Evolutionary conservation across 345 rosid species (phyloP), one percentile per base, ranked within the genome.

Genomic region (Hibiscus tridactylites): DNA sequence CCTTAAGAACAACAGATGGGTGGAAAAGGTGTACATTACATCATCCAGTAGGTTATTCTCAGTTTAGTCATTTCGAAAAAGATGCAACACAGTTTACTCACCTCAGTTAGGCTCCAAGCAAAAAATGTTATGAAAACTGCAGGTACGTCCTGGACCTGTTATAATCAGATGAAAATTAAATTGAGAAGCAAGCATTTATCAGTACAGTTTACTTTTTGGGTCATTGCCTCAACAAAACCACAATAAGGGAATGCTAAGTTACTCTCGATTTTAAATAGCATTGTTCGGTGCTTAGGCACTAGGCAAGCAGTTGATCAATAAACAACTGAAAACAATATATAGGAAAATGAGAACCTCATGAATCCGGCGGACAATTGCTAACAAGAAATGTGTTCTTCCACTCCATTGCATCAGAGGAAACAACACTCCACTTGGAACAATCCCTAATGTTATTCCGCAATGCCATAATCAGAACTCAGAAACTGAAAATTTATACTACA

Each of bases 401-500:
- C 80, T 79, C 94, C 96, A 91, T 70, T 91, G 98, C 88, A 90
- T 88, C 68, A 90, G 24, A 31, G 97, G 96, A 52, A 91, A 86
- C 83, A 88, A 56, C 70, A 79, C 80, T 71, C 97, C 96, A 76
- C 88, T 93, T 3, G 98, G 89, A n/a, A 91, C 91, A 79, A 91
- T 80, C 33, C 97, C 49, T 29, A 2, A 2, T 2, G 3, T 29
- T 3, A 29, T 29, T 29, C 31, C 31, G 3, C 31, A 29, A 29
- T 29, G 31, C 3, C 31, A 29, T 29, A 21, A 29, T 29, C 31
- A 29, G 31, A 29, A 29, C 31, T 29, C 31, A 29, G 3, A 29
- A 29, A 29, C 2, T 9, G 0, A 29, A 29, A 29, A 29, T 29
- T 3, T 3, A 29, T 29, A 29, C 31, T 29, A 21, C 24, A 21